phyloP scores from a whole-genome alignment of 768 basidiomycete genomes.

The Phaffia australis region DNA sequence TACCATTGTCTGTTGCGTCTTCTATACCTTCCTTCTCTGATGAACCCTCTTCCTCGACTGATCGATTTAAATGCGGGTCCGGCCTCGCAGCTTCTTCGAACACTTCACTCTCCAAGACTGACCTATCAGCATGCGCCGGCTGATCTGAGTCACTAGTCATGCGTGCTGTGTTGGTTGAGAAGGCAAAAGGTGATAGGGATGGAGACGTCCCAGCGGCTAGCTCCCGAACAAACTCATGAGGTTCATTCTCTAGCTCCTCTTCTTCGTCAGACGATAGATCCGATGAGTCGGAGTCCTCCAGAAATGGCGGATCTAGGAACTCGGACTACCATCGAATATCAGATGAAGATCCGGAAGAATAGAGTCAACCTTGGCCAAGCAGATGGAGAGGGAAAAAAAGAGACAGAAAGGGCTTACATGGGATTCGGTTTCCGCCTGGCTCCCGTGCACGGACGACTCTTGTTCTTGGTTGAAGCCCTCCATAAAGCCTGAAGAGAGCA shows the following conservation, averaged over 20 bases:
- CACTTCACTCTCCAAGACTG: neutral
- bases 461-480: slow-evolving; percentile 4
- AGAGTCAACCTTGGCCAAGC: too few relatives aligned
- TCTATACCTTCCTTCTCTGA: too few relatives aligned
- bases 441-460: neutral
- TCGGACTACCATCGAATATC: neutral
- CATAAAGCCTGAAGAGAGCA: slow-evolving; percentile 22
- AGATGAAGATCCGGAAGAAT: neutral
- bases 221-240: too few relatives aligned
- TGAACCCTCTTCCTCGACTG: too few relatives aligned
- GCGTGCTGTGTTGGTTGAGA: neutral
- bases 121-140: neutral
- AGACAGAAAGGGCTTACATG: neutral
- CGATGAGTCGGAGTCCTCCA: slow-evolving; percentile 19
- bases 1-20: too few relatives aligned
- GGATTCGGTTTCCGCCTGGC: neutral
- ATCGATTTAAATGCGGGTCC: too few relatives aligned
- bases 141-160: neutral
- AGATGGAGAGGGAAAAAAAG: neutral
- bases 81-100: too few relatives aligned
- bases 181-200: neutral
- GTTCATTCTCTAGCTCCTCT: slow-evolving; percentile 1
- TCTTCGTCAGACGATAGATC: slow-evolving; percentile 10
- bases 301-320: neutral
- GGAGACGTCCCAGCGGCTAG: too few relatives aligned